These are phyloP conservation scores for Cladorrhinum sp. DNA, from an alignment of 2,329 filamentous ascomycete genomes.

Conservation along the genomic window DNA sequence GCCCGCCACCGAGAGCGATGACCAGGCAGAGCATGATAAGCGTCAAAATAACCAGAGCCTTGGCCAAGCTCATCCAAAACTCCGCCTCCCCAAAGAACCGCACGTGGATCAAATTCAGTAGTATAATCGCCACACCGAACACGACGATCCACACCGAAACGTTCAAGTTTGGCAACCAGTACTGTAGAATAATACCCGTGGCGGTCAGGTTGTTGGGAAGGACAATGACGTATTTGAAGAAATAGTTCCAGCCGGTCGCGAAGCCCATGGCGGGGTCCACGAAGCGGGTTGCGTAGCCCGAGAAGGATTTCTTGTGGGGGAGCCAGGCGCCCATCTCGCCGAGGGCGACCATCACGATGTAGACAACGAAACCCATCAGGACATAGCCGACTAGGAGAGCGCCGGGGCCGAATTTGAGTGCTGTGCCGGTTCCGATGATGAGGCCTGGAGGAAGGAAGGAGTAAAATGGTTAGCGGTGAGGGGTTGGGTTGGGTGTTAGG, in stretches of 20 bases:
- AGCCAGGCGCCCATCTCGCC: slow-evolving; percentile 68
- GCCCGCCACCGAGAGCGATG: slow-evolving; percentile 40
- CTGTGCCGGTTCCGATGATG: slow-evolving; percentile 51
- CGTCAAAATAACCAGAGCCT: slow-evolving; percentile 42
- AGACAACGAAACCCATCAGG: slow-evolving; percentile 47
- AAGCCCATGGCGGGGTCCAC: slow-evolving; percentile 47
- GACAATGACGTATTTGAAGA: slow-evolving; percentile 42
- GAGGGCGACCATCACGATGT: slow-evolving; percentile 64
- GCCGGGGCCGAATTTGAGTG: slow-evolving; percentile 46
- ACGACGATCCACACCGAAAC: slow-evolving; percentile 38
- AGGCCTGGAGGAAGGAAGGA: slow-evolving; percentile 31
- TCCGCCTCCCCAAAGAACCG: slow-evolving; percentile 46
- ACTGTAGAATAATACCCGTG: slow-evolving; percentile 37
- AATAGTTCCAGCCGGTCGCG: slow-evolving; percentile 47
- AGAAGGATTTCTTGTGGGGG: slow-evolving; percentile 60
- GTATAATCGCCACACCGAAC: slow-evolving; percentile 35
- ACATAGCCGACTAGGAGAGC: slow-evolving; percentile 39
- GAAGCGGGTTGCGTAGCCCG: slow-evolving; percentile 62
- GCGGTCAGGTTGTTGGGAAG: slow-evolving; percentile 40
- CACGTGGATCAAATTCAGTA: slow-evolving; percentile 38
- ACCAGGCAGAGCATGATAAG: slow-evolving; percentile 39
- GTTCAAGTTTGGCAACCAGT: slow-evolving; percentile 39
- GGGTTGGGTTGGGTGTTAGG: slow-evolving; percentile 13
- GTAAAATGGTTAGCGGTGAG: neutral
- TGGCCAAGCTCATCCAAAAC: slow-evolving; percentile 46